Evolutionary conservation across 768 basidiomycete species (phyloP).

Genomic region (Suillus americanus): DNA sequence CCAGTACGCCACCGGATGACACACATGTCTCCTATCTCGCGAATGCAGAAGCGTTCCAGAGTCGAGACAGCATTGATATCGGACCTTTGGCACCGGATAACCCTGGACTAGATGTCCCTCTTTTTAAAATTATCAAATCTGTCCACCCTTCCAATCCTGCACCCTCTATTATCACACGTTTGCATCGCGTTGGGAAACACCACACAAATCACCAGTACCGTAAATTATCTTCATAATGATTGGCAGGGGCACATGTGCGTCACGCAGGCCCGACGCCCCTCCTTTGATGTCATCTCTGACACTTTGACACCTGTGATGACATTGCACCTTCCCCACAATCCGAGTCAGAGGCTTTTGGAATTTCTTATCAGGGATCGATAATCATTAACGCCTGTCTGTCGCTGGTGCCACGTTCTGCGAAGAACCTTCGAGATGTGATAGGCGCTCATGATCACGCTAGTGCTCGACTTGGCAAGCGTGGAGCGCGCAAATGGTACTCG

Average conservation of each 20-base stretch:
- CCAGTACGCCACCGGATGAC: neutral
- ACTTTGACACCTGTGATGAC: neutral
- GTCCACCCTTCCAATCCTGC: neutral
- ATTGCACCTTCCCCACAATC: neutral
- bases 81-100: neutral
- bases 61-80: neutral
- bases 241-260: neutral
- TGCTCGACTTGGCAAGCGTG: neutral
- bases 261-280: neutral
- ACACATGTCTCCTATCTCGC: neutral
- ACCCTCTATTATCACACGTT: conserved; percentile 5
- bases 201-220: neutral
- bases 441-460: neutral
- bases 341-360: neutral
- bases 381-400: neutral
- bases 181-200: neutral
- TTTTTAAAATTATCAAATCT: neutral
- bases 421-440: neutral
- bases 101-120: neutral
- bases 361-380: conserved; percentile 9
- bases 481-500: neutral
- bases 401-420: neutral
- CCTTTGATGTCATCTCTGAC: neutral
- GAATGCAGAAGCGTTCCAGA: neutral
- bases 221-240: neutral